Percentiles rank a stretch among this genome's conserved stretches.
These are phyloP conservation scores for Yamadazyma kanchanaburiensis DNA, from an alignment of 1,139 yeast genomes.

Conservation along the genomic window DNA sequence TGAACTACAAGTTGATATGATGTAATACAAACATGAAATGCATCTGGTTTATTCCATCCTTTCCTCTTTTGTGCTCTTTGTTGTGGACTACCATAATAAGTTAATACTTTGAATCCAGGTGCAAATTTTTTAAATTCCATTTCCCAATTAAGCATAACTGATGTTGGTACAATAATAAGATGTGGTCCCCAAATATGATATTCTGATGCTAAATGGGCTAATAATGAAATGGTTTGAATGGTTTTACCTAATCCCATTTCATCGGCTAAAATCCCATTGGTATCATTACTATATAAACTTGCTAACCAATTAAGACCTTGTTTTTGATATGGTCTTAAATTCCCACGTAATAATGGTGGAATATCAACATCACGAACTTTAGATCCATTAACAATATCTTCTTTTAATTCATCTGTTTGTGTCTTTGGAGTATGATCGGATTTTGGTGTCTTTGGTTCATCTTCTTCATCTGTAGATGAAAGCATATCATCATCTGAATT, in stretches of 20 bases:
- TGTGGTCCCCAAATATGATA: conserved; percentile 98
- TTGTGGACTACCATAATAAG: conserved; percentile 97
- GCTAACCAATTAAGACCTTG: conserved; percentile 98
- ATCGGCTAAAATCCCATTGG: conserved; percentile 96
- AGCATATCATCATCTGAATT: conserved; percentile 19
- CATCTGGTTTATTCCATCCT: conserved; percentile 96
- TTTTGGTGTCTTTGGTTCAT: conserved; percentile 27
- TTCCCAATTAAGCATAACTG: conserved; percentile 99
- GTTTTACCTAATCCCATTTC: conserved; percentile 99
- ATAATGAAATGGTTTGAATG: conserved; percentile 86
- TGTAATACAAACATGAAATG: conserved; percentile 95
- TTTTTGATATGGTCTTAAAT: conserved; percentile 86
- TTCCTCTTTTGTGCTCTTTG: conserved; percentile 93
- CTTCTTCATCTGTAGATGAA: conserved; percentile 23
- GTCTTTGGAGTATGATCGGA: conserved; percentile 13
- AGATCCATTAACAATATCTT: conserved; percentile 41
- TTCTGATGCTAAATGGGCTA: conserved; percentile 88
- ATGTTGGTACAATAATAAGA: conserved; percentile 93
- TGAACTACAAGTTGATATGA: conserved; percentile 96
- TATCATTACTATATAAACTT: conserved; percentile 83
- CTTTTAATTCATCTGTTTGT: conserved; percentile 17
- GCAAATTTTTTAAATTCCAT: conserved; percentile 99
- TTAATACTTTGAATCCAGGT: conserved; percentile 93
- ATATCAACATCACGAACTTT: conserved; percentile 66
- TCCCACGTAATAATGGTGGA: conserved; percentile 74